Base-by-base conservation (phyloP, 495 filamentous ascomycete species). In the Diplogelasinospora grovesii region DNA sequence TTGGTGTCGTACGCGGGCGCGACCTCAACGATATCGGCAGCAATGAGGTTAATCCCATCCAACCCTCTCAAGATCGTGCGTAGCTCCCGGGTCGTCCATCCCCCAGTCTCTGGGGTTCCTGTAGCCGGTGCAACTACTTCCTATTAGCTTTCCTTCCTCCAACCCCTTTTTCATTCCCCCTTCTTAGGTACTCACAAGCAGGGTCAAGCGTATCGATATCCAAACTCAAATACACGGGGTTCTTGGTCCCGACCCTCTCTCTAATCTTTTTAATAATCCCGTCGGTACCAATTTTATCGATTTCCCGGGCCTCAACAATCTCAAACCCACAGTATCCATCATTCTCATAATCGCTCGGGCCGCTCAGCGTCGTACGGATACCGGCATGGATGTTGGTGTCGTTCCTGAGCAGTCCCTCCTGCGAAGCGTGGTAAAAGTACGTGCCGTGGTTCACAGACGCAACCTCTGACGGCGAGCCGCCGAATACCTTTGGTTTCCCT, bases 21-120 rank as follows among this genome's bases (percentile, higher is more conserved):
- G 54, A 94, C 87, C 71, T 94, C 87, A 11, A 94, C 87, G 54
- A 94, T 81, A 67, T 86, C 83, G 18, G 81, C 82, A 1, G 77
- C 83, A 22, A 88, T 78, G 8, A 88, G 51, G 57, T 88, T 86
- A 42, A 88, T 50, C 23, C 70, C 68, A 64, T 86, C 79, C 10
- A 87, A 56, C 2, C 83, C 84, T 8, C 82, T 69, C 53, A 87
- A 54, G 50, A 89, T 86, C 3, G 79, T 74, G 41, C 83, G 75
- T 39, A 87, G 62, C 65, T 87, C 84, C 9, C 83, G 65, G 4
- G 75, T 85, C 16, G 82, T 83, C 83, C 83, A 88, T 2, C 83
- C 83, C 32, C 82, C 83, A 2, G 82, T 74, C 64, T 86, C 84
- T 1, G 84, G 84, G 2, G 83, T 85, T 1, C 82, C 83, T 0